Percentiles rank a stretch among this genome's conserved stretches.
phyloP scores from a whole-genome alignment of 83 land plant species.

The Picea abies region DNA sequence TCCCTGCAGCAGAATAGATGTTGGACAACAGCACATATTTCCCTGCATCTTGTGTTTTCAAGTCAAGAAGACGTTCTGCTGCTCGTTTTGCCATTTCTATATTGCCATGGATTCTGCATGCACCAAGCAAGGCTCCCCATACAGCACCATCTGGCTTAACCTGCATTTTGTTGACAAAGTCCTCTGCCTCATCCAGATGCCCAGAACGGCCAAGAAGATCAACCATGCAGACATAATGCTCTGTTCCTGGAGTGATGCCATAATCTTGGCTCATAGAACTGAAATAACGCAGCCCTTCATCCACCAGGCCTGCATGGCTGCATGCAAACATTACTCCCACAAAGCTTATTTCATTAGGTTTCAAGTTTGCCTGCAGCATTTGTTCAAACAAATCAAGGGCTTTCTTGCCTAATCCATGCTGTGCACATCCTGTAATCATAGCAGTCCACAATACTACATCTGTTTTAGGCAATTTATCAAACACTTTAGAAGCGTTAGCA shows the following conservation, averaged over 20 bases:
- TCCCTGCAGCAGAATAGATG: conserved; percentile 8
- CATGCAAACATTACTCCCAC: conserved; percentile 16
- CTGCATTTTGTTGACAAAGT: conserved; percentile 3
- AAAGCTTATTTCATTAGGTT: conserved; percentile 4
- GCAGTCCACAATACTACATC: conserved; percentile 22
- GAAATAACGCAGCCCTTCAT: conserved; percentile 13
- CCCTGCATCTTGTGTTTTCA: background rate
- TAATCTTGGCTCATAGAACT: conserved; percentile 4
- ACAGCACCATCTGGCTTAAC: background rate
- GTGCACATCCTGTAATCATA: conserved; percentile 17
- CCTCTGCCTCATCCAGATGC: background rate
- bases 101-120: conserved; percentile 9
- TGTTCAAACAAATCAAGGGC: conserved; percentile 5
- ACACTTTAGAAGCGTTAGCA: conserved; percentile 5
- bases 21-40: conserved; percentile 4
- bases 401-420: conserved; percentile 20
- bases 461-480: conserved; percentile 6
- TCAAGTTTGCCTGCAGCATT: conserved; percentile 9
- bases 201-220: conserved; percentile 11
- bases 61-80: conserved; percentile 6
- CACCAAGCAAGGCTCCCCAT: conserved; percentile 1
- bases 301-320: conserved; percentile 18
- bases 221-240: conserved; percentile 15
- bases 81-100: conserved; percentile 1
- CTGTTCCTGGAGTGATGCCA: background rate